Evolutionary conservation across 257 asterid genomes (phyloP).

Genomic region (Nicotiana paniculata): DNA sequence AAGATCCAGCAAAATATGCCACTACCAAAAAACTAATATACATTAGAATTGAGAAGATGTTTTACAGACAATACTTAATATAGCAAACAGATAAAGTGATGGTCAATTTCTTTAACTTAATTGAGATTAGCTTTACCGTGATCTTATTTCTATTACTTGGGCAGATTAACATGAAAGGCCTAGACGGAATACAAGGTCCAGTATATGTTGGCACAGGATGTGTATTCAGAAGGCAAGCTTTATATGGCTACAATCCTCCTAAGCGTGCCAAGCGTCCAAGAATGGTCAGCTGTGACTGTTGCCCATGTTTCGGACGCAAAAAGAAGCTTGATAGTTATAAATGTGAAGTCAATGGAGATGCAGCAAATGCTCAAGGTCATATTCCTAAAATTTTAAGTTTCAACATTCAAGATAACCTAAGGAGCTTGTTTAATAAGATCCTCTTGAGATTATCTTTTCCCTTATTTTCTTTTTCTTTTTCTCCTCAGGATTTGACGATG

Average conservation of each 20-base stretch:
- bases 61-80: too few relatives aligned
- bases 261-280: constrained; percentile 71
- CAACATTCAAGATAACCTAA: background rate
- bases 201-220: constrained; percentile 95
- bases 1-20: constrained; percentile 19
- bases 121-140: background rate
- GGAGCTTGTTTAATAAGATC: background rate
- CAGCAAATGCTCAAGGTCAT: constrained; percentile 49
- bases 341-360: constrained; percentile 44
- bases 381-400: background rate
- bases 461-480: constrained; percentile 2
- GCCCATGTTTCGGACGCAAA: constrained; percentile 82
- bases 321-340: constrained; percentile 55
- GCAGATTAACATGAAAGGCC: constrained; percentile 92
- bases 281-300: constrained; percentile 89
- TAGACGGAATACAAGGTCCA: constrained; percentile 95
- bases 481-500: constrained; percentile 64
- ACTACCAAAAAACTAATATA: background rate
- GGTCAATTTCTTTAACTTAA: background rate
- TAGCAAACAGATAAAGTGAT: background rate
- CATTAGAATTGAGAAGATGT: background rate
- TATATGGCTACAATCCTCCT: constrained; percentile 88
- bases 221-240: constrained; percentile 80
- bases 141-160: constrained; percentile 1
- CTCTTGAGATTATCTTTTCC: background rate